A percentile compares a stretch with the other conserved stretches of the same genome.
These are phyloP conservation scores for Trichoderma pleuroti DNA, from an alignment of 2,329 filamentous ascomycete species.

Conservation along the genomic window DNA sequence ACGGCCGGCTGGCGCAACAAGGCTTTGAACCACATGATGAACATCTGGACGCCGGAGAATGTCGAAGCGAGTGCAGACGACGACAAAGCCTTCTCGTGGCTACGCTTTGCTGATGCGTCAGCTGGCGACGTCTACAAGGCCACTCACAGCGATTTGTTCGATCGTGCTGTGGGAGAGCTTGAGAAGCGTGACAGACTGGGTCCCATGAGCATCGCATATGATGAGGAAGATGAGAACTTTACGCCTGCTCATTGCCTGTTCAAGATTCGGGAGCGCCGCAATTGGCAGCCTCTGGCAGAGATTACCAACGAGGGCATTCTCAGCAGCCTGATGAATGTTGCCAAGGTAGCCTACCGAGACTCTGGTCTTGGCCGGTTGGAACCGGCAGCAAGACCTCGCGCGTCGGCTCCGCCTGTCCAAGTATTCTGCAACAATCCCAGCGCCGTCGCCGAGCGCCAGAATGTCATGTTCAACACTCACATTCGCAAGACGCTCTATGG, in stretches of 20 bases:
- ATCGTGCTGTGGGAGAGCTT: conserved; percentile 64
- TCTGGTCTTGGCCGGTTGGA: conserved; percentile 77
- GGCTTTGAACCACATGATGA: conserved; percentile 78
- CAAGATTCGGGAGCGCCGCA: conserved; percentile 69
- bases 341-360: conserved; percentile 59
- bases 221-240: conserved; percentile 60
- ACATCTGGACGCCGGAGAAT: conserved; percentile 82
- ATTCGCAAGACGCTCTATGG: conserved; percentile 76
- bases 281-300: conserved; percentile 64
- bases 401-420: conserved; percentile 81
- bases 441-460: conserved; percentile 62
- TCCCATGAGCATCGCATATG: conserved; percentile 66
- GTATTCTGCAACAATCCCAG: conserved; percentile 70
- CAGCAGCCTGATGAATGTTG: conserved; percentile 73
- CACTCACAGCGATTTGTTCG: conserved; percentile 67
- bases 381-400: conserved; percentile 72
- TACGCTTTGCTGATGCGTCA: conserved; percentile 80
- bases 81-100: conserved; percentile 76
- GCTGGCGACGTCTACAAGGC: conserved; percentile 67
- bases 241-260: conserved; percentile 75
- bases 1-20: conserved; percentile 76
- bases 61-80: conserved; percentile 61
- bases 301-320: conserved; percentile 71
- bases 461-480: conserved; percentile 71
- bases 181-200: conserved; percentile 58